phyloP scores from a whole-genome alignment of 305 asterid genomes.

The Fraxinus sp. region DNA sequence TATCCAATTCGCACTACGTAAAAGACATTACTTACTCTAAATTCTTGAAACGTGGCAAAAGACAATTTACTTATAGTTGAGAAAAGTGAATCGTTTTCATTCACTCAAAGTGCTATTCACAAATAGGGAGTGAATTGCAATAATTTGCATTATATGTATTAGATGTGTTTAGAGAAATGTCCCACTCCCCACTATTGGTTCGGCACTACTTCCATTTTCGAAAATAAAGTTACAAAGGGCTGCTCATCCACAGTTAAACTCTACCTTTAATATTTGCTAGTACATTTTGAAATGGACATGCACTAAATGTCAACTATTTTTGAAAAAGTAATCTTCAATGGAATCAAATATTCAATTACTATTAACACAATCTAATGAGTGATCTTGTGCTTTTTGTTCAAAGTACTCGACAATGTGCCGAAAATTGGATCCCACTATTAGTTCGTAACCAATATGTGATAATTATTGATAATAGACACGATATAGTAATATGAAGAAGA shows the following conservation, averaged over 20 bases:
- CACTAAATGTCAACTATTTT: neutral
- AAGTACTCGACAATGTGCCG: neutral
- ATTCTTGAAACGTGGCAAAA: neutral
- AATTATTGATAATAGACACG: no score
- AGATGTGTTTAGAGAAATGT: neutral
- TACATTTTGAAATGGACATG: neutral
- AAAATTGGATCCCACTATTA: neutral
- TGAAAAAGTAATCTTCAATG: neutral
- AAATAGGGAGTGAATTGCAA: neutral
- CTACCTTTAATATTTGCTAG: neutral
- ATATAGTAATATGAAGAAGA: neutral
- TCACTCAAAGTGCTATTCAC: neutral
- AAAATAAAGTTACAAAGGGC: neutral
- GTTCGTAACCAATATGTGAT: neutral
- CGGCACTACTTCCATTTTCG: neutral
- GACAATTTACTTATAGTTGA: neutral
- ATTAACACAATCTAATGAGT: neutral
- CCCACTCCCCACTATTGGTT: neutral
- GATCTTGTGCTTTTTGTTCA: neutral
- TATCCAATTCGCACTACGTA: neutral
- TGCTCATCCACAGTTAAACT: neutral
- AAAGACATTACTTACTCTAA: neutral
- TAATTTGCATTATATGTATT: neutral
- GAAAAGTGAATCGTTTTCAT: neutral
- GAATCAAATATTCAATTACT: neutral